Evolutionary conservation across 495 filamentous ascomycete genomes (phyloP), one percentile per base, ranked within the genome.

Genomic region (Neurospora sublineolata): DNA sequence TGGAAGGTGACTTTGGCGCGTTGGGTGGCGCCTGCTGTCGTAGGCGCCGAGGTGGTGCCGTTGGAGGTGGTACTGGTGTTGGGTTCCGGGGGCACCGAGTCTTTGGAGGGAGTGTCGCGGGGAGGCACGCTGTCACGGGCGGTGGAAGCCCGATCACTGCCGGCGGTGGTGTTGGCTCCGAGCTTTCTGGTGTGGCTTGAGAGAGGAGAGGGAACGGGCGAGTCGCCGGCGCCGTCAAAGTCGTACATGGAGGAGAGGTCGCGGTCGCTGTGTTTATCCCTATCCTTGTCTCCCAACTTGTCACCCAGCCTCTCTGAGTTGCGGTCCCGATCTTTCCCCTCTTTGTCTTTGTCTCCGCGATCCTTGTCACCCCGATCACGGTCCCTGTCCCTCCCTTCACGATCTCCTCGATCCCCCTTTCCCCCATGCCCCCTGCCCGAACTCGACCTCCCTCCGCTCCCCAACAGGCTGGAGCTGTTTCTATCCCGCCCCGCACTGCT

Each of bases 181-280:
- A 83, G 77, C 69, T 83, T 84, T 39, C 82, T 77, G 33, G 80
- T 75, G 39, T 81, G 77, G 38, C 81, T 77, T 18, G 83, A 80
- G 16, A 83, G 85, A 18, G 88, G 86, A 12, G 90, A 91, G 6
- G 89, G 88, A n/a, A 86, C 85, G 3, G 89, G 88, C 1, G 92
- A 93, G 74, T 93, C 91, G 20, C 85, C 87, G 9, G 88, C 85
- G 33, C 87, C 88, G 75, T 93, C 90, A 73, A 90, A 87, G 20
- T 93, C 92, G 75, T 89, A 87, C 70, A 90, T 84, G 69, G 85
- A 85, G 38, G 69, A 64, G 1, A 83, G 80, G 70, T 91, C 90
- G 68, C 77, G 79, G 40, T 88, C 89, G 30, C 52, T 64, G 27
- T 64, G 52, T 64, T 64, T 64, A 2, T 64, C 52, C 52, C 68